phyloP scores from a whole-genome alignment of 2,329 filamentous ascomycete genomes.

The Pseudogymnoascus destructans region DNA sequence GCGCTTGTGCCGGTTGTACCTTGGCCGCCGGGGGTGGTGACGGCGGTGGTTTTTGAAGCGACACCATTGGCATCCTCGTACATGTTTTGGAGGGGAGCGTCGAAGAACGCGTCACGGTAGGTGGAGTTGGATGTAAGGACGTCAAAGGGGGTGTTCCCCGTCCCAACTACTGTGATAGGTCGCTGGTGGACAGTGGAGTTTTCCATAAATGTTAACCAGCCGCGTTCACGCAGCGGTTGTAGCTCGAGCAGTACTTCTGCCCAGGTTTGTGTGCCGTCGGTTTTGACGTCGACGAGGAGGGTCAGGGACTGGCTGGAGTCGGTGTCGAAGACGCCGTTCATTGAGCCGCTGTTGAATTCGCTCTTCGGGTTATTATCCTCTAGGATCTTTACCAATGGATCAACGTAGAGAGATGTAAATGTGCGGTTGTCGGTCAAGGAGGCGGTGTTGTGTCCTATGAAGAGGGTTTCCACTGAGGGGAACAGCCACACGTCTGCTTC shows the following conservation, averaged over 20 bases:
- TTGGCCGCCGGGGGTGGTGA: constrained; percentile 26
- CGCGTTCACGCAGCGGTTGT: constrained; percentile 41
- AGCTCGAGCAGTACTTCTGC: constrained; percentile 41
- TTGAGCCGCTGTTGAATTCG: constrained; percentile 32
- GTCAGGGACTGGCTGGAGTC: constrained; percentile 41
- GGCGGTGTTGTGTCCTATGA: constrained; percentile 48
- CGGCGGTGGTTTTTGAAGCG: constrained; percentile 14
- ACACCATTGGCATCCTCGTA: constrained; percentile 20
- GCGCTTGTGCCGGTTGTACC: constrained; percentile 31
- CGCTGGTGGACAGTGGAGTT: constrained; percentile 37
- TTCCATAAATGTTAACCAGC: constrained; percentile 43
- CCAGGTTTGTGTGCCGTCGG: constrained; percentile 37
- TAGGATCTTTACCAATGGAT: constrained; percentile 48
- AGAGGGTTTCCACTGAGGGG: constrained; percentile 35
- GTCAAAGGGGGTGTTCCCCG: constrained; percentile 49
- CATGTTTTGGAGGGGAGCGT: constrained; percentile 44
- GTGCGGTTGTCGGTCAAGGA: constrained; percentile 43
- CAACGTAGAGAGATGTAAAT: constrained; percentile 48
- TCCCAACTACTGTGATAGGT: constrained; percentile 55
- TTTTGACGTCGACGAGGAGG: constrained; percentile 60
- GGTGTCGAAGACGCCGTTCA: constrained; percentile 43
- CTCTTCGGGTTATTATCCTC: constrained; percentile 37
- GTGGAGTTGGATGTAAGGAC: constrained; percentile 38
- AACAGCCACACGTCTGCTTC: constrained; percentile 59
- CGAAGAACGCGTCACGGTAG: constrained; percentile 51